Conservation (phyloP, 192 early-diverging fungal species). For the Linnemannia hyalina region DNA sequence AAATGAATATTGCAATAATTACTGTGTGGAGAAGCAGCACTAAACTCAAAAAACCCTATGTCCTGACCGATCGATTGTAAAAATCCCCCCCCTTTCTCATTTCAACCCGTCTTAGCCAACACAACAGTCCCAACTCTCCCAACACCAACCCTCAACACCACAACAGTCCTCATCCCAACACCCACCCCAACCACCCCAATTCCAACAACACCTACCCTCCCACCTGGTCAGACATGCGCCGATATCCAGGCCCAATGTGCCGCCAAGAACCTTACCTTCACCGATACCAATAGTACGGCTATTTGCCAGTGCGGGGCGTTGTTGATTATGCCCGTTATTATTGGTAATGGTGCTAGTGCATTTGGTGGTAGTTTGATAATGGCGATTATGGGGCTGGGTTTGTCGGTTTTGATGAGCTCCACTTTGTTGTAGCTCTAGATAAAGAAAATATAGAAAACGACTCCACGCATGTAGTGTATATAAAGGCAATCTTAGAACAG, state of each 20-base stretch:
- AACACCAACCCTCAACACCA: background rate
- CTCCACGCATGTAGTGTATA: too few relatives aligned
- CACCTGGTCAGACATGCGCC: conserved; percentile 12
- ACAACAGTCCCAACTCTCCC: background rate
- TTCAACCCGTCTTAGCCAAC: background rate
- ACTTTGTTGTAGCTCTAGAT: background rate
- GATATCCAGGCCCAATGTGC: conserved; percentile 44
- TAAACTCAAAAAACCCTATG: background rate
- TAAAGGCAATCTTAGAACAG: too few relatives aligned
- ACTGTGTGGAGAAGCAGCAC: background rate
- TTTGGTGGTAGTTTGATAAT: background rate
- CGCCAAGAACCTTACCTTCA: conserved; percentile 14
- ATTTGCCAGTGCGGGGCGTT: background rate
- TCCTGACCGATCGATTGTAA: too few relatives aligned
- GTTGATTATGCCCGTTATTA: background rate
- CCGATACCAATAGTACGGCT: background rate
- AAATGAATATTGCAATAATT: conserved; percentile 7
- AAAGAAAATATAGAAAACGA: background rate
- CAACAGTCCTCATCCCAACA: background rate
- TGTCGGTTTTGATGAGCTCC: background rate
- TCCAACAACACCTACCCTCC: conserved; percentile 5
- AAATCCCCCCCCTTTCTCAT: background rate
- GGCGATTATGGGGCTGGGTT: background rate
- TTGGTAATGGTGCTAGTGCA: background rate
- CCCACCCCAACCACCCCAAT: conserved; percentile 5